Evolutionary conservation across 805 yeast species (phyloP), one percentile per base, ranked within the genome.

Genomic region (Saccharomycopsis sp.): DNA sequence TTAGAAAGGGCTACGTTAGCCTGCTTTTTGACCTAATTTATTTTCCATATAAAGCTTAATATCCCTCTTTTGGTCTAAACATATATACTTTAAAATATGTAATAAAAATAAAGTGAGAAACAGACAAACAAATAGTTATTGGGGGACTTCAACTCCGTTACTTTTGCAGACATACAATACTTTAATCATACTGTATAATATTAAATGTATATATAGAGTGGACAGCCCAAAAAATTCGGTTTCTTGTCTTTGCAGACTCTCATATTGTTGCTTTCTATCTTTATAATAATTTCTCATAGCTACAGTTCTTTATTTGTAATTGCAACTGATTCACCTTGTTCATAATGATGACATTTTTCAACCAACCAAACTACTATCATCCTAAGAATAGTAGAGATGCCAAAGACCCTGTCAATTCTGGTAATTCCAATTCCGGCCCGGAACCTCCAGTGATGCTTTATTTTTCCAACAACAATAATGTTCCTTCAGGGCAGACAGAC

Each of bases 311-410:
- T n/a, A n/a, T n/a, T n/a, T n/a, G n/a, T n/a, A n/a, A n/a, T n/a
- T n/a, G n/a, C 38, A 12, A 29, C 12, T 29, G 38, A 29, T 44
- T 17, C 49, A 44, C 22, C 49, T 17, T 19, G 19, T 44, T 19
- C 49, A 44, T 44, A 44, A 44, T 44, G 49, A 44, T 44, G 49
- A 44, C 49, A 17, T 44, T 44, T 44, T 44, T 44, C 22, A 44
- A 44, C 12, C 49, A 44, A 44, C 49, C 49, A 44, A 44, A 44
- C 22, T 44, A 44, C 49, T 19, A 44, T 19, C 49, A 5, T 17
- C 49, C 49, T 17, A 44, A 19, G 49, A 44, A 44, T 44, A 19
- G 22, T 44, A 44, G 22, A 44, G 22, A 44, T 29, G 12, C 38
- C 38, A 12, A 29, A 29, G 12, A 12, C 12, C 12, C 38, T 29